phyloP scores from a whole-genome alignment of 257 asterid genomes.

The Fraxinus americana region DNA sequence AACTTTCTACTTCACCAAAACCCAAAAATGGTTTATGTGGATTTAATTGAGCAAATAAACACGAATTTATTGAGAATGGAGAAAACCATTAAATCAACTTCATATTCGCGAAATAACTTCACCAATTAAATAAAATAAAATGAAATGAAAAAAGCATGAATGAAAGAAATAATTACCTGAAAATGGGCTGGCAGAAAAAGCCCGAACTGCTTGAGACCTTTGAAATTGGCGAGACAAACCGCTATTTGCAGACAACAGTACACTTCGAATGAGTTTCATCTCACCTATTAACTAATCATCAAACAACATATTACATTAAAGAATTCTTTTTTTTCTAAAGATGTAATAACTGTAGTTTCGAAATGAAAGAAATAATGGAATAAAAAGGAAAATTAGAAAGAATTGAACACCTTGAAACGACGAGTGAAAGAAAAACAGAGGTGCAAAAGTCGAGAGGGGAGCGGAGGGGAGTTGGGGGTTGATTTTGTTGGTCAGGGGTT shows the following conservation, averaged over 20 bases:
- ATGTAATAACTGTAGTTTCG: neutral
- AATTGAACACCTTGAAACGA: neutral
- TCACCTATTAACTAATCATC: conserved; percentile 28
- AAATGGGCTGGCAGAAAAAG: conserved; percentile 42
- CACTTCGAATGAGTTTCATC: conserved; percentile 50
- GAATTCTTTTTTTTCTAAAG: neutral
- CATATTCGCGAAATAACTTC: neutral
- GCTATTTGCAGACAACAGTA: conserved; percentile 38
- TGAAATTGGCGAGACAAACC: conserved; percentile 41
- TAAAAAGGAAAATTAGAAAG: neutral
- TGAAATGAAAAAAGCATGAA: no score
- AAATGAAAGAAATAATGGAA: neutral
- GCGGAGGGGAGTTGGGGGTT: no score
- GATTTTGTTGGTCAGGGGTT: no score
- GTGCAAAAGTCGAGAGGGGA: no score
- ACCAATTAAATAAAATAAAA: neutral
- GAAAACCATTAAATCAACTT: neutral
- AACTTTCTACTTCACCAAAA: neutral
- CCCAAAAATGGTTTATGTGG: neutral
- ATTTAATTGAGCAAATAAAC: neutral
- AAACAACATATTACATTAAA: neutral
- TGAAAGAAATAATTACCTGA: conserved; percentile 30
- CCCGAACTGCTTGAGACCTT: conserved; percentile 33
- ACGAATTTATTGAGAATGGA: neutral
- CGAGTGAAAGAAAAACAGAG: neutral